Conservation (phyloP, 371 early-diverging fungal genomes). For the Haplosporangium sp. region DNA sequence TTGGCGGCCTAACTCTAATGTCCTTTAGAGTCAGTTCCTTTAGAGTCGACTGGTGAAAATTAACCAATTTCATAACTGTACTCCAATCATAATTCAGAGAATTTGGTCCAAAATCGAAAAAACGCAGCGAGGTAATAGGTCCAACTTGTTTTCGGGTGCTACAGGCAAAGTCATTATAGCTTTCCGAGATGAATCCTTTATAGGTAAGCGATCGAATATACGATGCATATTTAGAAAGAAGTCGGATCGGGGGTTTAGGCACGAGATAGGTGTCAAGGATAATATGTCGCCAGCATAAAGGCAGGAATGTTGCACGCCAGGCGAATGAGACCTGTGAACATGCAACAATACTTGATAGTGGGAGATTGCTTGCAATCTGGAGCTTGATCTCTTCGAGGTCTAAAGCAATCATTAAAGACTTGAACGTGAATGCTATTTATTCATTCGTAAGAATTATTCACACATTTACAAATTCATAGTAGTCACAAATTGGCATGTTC, state of each 20-base stretch:
- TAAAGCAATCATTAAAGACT: background rate
- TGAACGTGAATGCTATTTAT: background rate
- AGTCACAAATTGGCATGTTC: no score
- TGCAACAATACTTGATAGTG: background rate
- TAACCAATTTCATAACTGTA: background rate
- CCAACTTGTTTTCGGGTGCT: background rate
- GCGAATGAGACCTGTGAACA: background rate
- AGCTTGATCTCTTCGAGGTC: conserved; percentile 1
- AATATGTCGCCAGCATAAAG: conserved; percentile 1
- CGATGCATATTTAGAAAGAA: conserved; percentile 1
- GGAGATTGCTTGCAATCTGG: background rate
- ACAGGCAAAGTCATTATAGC: background rate
- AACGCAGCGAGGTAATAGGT: background rate
- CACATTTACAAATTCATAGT: no score
- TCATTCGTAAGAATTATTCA: no score
- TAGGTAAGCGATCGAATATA: conserved; percentile 6
- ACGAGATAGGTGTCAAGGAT: background rate
- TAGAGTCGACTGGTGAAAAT: background rate
- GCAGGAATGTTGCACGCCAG: conserved; percentile 3
- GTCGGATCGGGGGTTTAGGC: background rate
- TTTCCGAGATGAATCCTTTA: background rate
- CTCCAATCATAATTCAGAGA: background rate
- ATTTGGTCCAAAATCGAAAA: background rate
- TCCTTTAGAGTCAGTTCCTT: background rate
- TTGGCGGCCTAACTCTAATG: background rate